Evolutionary conservation across 163 green algal species (phyloP).

Genomic region (Chlamydomonas reinhardtii): DNA sequence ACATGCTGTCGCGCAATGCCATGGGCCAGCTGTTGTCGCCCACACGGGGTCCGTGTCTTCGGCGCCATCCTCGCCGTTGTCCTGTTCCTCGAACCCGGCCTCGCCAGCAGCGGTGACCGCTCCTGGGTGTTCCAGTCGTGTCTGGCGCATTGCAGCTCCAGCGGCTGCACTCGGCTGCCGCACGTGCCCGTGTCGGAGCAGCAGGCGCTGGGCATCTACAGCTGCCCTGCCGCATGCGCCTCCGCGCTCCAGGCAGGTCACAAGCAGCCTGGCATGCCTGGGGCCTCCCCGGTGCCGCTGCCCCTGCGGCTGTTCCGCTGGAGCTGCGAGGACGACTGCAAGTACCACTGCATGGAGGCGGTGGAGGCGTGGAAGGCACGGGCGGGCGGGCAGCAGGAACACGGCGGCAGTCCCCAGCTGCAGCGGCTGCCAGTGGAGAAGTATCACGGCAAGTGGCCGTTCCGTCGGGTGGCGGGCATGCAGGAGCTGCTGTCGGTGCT

Average conservation of each 20-base stretch:
- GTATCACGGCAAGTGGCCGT: conserved; percentile 93
- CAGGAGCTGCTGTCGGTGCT: conserved; percentile 80
- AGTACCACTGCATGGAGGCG: conserved; percentile 85
- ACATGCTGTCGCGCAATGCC: too few species aligned
- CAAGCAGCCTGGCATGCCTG: too few species aligned
- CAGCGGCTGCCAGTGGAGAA: conserved; percentile 58
- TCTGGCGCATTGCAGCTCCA: neutral
- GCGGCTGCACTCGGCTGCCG: neutral
- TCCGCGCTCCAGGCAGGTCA: neutral
- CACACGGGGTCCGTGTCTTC: too few species aligned
- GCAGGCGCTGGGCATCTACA: neutral
- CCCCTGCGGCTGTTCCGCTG: conserved; percentile 10
- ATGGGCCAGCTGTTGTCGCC: too few species aligned
- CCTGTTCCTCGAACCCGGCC: too few species aligned
- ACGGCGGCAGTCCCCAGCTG: too few species aligned
- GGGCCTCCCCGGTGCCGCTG: neutral
- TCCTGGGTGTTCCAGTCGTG: conserved; percentile 19
- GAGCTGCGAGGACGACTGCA: conserved; percentile 51
- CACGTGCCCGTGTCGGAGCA: neutral
- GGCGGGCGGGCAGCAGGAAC: neutral
- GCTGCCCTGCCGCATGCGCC: neutral
- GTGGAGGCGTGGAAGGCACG: conserved; percentile 25
- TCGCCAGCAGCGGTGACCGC: conserved; percentile 28
- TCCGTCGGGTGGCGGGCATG: conserved; percentile 67
- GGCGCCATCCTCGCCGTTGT: too few species aligned